phyloP scores from a whole-genome alignment of 169 alveolate genomes.

The Perkinsus olseni region DNA sequence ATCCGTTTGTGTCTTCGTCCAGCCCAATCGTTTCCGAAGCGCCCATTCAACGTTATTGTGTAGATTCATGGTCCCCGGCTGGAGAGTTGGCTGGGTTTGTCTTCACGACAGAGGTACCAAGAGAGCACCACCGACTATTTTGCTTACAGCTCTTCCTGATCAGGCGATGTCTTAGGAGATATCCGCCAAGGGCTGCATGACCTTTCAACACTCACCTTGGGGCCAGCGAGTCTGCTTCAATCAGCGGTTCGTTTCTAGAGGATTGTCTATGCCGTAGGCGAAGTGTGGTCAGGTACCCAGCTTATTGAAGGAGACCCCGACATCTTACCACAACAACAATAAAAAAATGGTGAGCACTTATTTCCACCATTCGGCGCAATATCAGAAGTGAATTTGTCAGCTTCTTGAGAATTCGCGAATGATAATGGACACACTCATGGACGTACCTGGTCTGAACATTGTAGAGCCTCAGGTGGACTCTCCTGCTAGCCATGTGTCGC shows the following conservation, averaged over 20 bases:
- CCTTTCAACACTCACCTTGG: neutral
- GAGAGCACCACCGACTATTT: neutral
- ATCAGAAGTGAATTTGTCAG: neutral
- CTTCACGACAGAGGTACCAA: neutral
- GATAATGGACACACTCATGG: neutral
- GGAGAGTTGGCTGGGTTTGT: constrained; percentile 7
- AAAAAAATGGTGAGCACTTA: neutral
- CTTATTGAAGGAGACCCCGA: neutral
- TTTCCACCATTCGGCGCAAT: too few species aligned
- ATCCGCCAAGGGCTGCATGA: constrained; percentile 9
- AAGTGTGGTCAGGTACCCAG: neutral
- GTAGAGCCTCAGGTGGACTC: neutral
- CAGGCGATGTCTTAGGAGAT: neutral
- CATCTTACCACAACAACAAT: neutral
- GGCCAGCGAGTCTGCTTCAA: constrained; percentile 8
- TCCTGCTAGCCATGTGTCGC: neutral
- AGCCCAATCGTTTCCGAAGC: too few species aligned
- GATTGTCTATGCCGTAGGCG: too few species aligned
- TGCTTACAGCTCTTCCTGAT: neutral
- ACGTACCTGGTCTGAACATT: neutral
- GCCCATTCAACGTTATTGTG: neutral
- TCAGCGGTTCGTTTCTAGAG: neutral
- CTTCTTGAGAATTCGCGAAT: neutral
- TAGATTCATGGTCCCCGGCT: constrained; percentile 6
- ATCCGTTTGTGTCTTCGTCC: too few species aligned